Base-by-base conservation (phyloP, 768 basidiomycete species). In the Mycena galopus region DNA sequence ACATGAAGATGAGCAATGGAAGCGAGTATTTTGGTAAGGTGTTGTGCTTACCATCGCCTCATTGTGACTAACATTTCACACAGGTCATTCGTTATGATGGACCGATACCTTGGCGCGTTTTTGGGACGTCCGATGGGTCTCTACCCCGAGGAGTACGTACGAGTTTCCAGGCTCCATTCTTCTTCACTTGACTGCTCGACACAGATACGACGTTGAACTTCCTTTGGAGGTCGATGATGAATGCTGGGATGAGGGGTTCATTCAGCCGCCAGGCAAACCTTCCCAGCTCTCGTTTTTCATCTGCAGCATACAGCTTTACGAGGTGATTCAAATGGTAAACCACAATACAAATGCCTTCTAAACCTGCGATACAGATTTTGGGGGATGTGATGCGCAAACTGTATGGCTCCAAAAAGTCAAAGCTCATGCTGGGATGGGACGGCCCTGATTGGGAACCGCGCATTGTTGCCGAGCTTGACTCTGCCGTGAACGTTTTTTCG, bases 91-190 rank as follows among this genome's bases (percentile, higher is more conserved):
- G 69, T 84, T 56, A 68, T 70, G 23, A 37, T 79, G 35, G 84
- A 86, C 59, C 76, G 83, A 11, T 42, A 79, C 44, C 65, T 81
- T 51, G 85, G 86, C 55, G 79, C 85, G 9, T 86, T 86, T 53
- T 82, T 92, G 50, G 94, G 94, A 19, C 85, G 94, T 19, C 90
- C 92, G 0, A 85, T 88, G 65, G 88, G 89, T 6, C 85, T 94
- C 5, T 89, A 90, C 51, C 91, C 92, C 51, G 92, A 92, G 80
- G 93, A 93, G 90, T 91, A 73, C 66, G 90, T 91, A 73, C 66
- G 90, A 81, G 37, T n/a, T 51, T 35, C 12, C 9, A 9, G 21
- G 16, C 50, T 12, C 23, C 23, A 5, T 58, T 35, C 21, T 19
- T 21, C 32, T 29, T 37, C 25, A 6, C 39, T 60, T 74, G 27